Conservation (phyloP, 352 stramenopile species). For the Hyaloperonospora arabidopsidis region DNA sequence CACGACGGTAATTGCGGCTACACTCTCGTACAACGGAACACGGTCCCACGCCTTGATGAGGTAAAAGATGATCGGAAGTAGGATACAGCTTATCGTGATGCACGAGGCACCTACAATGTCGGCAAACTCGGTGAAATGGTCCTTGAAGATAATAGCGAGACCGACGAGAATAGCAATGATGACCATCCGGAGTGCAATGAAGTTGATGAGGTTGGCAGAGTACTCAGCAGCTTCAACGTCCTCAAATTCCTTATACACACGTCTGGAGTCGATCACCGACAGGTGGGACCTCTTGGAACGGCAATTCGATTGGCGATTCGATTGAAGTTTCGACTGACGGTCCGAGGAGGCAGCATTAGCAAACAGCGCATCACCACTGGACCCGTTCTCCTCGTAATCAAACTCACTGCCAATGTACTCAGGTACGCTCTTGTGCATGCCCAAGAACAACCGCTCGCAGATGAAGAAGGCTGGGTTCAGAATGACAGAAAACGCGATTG, state of each 20-base stretch:
- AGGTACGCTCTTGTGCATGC: slow-evolving; percentile 38
- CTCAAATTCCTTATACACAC: slow-evolving; percentile 23
- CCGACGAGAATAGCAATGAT: slow-evolving; percentile 34
- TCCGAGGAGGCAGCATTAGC: slow-evolving; percentile 5
- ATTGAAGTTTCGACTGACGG: too few relatives aligned
- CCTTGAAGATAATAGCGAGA: slow-evolving; percentile 34
- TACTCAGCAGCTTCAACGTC: slow-evolving; percentile 31
- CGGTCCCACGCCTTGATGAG: slow-evolving; percentile 46
- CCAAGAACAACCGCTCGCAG: slow-evolving; percentile 34
- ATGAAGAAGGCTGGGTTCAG: slow-evolving; percentile 43
- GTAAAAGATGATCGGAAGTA: slow-evolving; percentile 57
- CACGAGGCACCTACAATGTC: slow-evolving; percentile 53
- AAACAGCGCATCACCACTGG: slow-evolving; percentile 12
- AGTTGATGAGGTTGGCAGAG: slow-evolving; percentile 28
- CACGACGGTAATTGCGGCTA: slow-evolving; percentile 16
- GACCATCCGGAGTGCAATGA: slow-evolving; percentile 19
- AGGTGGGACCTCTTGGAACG: slow-evolving; percentile 41
- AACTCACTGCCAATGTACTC: too few relatives aligned
- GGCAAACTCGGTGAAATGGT: slow-evolving; percentile 52
- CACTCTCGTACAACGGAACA: slow-evolving; percentile 30
- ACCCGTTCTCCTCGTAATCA: slow-evolving; percentile 23
- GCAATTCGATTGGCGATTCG: background rate
- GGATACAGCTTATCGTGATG: slow-evolving; percentile 49
- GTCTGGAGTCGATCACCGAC: slow-evolving; percentile 34
- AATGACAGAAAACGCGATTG: slow-evolving; percentile 39